Evolutionary conservation across 371 early-diverging fungal species (phyloP), one percentile per base, ranked within the genome.

Genomic region (Lichtheimia hyalospora): DNA sequence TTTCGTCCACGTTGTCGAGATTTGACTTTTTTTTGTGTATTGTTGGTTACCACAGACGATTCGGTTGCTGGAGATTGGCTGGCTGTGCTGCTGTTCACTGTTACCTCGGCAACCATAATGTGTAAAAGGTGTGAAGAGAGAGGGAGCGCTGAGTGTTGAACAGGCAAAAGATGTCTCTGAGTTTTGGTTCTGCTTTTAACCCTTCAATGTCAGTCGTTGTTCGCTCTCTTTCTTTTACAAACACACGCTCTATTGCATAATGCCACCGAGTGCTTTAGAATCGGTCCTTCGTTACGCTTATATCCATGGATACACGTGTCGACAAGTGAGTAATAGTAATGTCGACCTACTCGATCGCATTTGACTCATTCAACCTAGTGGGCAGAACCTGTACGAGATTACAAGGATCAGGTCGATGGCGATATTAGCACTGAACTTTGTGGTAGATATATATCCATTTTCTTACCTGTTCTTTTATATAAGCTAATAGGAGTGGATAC

Each of bases 331-430:
- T 39, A 3, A 14, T 21, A 10, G 21, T 8, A 23, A n/a, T n/a
- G 56, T 21, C 13, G 13, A 13, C 28, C 18, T 10, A 5, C 5
- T 6, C 5, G 20, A 46, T 34, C 15, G 39, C 34, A 18, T 18
- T n/a, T 49, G 14, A 18, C 40, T 21, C 14, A 40, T 39, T 14
- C 25, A 28, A 12, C 20, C n/a, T 44, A 74, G 77, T 79, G 77
- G 77, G 66, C 69, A 50, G 63, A 62, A 50, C 76, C 73, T 23
- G 73, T 70, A 27, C 61, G 60, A 52, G 72, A 74, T 61, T 76
- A 69, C 54, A 46, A 68, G n/a, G 54, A 65, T 59, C 52, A 57
- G 44, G 59, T 56, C 21, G 64, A 67, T 54, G 23, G 43, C 15
- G 46, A 67, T 15, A 43, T 52, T 8, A 57, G 54, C 18, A 27